Percentiles rank a stretch among this genome's conserved stretches.
Conservation (phyloP, 148 eudicot species). For the Arctostaphylos glauca region DNA sequence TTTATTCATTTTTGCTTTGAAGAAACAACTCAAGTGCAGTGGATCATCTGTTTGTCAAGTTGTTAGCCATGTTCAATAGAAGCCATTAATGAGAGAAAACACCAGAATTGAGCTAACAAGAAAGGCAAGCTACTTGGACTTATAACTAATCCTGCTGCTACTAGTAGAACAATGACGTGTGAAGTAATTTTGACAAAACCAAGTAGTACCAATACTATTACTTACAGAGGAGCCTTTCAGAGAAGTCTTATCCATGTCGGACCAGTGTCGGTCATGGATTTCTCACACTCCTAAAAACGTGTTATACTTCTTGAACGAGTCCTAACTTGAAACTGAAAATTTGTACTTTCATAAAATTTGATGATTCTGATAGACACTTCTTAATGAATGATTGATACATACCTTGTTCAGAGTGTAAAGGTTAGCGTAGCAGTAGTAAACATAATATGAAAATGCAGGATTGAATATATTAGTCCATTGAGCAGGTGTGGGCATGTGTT, state of each 20-base stretch:
- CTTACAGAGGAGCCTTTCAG: background rate
- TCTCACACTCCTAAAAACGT: background rate
- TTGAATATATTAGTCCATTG: constrained; percentile 96
- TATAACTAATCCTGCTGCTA: background rate
- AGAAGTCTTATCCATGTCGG: background rate
- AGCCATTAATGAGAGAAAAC: background rate
- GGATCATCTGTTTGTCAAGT: background rate
- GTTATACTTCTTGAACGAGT: background rate
- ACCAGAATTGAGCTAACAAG: background rate
- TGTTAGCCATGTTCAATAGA: background rate
- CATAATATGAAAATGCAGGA: constrained; percentile 92
- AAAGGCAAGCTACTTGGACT: background rate
- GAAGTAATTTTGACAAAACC: background rate
- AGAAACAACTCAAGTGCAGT: background rate
- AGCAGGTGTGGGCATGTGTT: constrained; percentile 97
- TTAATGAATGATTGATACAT: background rate
- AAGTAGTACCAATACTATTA: background rate
- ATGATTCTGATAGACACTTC: background rate
- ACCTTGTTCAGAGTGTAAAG: constrained; percentile 98
- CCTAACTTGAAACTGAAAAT: background rate
- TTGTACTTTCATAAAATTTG: background rate
- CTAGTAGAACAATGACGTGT: background rate
- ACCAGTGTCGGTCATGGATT: background rate
- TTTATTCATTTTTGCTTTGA: background rate
- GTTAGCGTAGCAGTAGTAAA: constrained; percentile 96